A percentile compares a stretch with the other conserved stretches of the same genome.
These are phyloP conservation scores for Metschnikowia lunata DNA, from an alignment of 805 yeast genomes.

Conservation along the genomic window DNA sequence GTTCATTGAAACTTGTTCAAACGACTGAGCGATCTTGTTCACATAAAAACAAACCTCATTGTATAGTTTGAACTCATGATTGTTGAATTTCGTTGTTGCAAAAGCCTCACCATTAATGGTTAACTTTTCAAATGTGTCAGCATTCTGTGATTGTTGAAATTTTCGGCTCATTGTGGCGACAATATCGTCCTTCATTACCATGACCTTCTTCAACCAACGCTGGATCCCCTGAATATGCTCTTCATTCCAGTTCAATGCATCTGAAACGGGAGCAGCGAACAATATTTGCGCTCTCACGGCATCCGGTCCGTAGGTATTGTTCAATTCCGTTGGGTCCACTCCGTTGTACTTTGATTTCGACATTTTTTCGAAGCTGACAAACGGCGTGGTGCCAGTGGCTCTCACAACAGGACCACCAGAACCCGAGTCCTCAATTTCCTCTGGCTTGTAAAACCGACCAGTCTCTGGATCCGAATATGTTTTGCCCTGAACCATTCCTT, in stretches of 20 bases:
- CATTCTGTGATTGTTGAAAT: not conserved
- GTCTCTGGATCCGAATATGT: constrained; percentile 70
- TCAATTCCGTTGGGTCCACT: constrained; percentile 80
- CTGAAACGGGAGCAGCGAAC: constrained; percentile 86
- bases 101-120: constrained; percentile 18
- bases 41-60: constrained; percentile 50
- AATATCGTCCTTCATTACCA: constrained; percentile 20
- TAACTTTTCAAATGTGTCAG: constrained; percentile 15
- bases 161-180: constrained; percentile 16
- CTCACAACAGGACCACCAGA: constrained; percentile 42
- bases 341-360: constrained; percentile 95
- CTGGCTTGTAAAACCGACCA: constrained; percentile 74
- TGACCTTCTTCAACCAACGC: constrained; percentile 73
- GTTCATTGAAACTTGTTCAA: constrained; percentile 62
- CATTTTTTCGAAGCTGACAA: constrained; percentile 80
- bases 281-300: constrained; percentile 90
- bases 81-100: constrained; percentile 25
- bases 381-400: constrained; percentile 49
- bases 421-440: constrained; percentile 53
- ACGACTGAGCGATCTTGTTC: constrained; percentile 52
- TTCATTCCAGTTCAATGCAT: constrained; percentile 87
- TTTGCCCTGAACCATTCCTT: constrained; percentile 97
- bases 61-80: constrained; percentile 52
- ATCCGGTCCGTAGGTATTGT: constrained; percentile 80
- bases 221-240: constrained; percentile 79